Evolutionary conservation across 2,329 filamentous ascomycete species (phyloP), one percentile per base, ranked within the genome.

Genomic region (Phyllachora maydis): DNA sequence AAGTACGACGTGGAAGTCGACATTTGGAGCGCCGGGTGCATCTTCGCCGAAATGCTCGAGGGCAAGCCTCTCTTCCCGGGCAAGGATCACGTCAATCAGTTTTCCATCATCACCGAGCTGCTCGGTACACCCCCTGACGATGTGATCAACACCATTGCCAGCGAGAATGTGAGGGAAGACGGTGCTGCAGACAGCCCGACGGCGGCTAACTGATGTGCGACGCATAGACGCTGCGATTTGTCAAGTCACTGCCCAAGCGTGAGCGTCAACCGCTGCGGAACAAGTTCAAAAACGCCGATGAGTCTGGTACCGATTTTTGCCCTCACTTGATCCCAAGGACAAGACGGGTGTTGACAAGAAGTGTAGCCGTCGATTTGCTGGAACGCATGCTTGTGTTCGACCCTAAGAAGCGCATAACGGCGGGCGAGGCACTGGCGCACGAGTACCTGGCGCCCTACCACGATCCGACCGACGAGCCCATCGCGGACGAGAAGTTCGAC

Each of bases 1-100:
- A 98, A 98, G 57, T 98, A 98, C 53, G 88, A 98, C 38, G 73
- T 95, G 22, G 88, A 95, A 55, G 88, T 98, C 28, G 88, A 98
- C 47, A 92, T 98, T 45, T 98, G 88, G 88, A 95, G 88, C 46
- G 85, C 85, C 11, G 88, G 88, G 30, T 98, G 88, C 53, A 98
- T 98, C 45, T 95, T 98, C 39, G 88, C 88, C 19, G 88, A 98
- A 55, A 98, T 98, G 88, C 65, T 98, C 29, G 85, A 93, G 54
- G 88, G 88, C 45, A 95, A 95, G 56, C 88, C 88, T 16, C 57
- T 98, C 12, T 98, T 98, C 61, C 88, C 88, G 1, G 88, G 88
- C 46, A 98, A 98, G 56, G 88, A 98, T 45, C 88, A 98, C 45
- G 88, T 98, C 50, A 92, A 98, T 54, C 88, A 98, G 49, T 98